Conservation (phyloP, 202 grass and related monocot species). For the Zizania palustris region DNA sequence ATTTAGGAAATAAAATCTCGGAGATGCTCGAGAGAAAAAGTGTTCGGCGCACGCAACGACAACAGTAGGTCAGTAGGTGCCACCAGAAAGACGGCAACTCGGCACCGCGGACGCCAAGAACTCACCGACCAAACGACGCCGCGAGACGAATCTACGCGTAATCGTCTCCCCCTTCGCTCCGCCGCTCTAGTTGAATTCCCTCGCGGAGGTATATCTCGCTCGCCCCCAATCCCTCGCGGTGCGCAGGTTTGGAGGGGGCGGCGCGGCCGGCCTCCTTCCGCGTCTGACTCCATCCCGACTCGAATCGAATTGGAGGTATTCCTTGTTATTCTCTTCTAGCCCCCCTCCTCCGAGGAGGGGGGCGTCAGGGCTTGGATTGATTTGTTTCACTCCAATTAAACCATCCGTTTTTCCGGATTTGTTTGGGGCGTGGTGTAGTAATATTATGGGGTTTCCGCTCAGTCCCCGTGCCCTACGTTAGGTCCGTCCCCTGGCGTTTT, state of each 20-base stretch:
- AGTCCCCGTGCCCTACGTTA: neutral
- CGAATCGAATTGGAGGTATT: neutral
- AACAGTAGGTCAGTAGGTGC: neutral
- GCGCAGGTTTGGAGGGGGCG: neutral
- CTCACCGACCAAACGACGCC: slow-evolving; percentile 17
- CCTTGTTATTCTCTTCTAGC: neutral
- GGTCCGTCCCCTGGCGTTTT: neutral
- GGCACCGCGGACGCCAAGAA: slow-evolving; percentile 35
- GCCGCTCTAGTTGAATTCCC: slow-evolving; percentile 19
- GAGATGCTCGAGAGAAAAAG: neutral
- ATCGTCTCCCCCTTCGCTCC: slow-evolving; percentile 17
- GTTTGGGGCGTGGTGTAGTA: neutral
- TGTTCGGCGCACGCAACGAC: neutral
- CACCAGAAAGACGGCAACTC: slow-evolving; percentile 32
- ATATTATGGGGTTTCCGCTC: neutral
- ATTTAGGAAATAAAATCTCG: too few species aligned
- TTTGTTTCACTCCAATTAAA: neutral
- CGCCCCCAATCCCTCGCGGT: neutral
- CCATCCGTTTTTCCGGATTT: neutral
- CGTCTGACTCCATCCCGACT: neutral
- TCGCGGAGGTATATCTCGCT: slow-evolving; percentile 29
- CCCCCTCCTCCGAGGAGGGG: neutral
- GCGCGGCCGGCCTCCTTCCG: neutral
- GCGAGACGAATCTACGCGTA: slow-evolving; percentile 38
- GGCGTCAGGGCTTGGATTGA: neutral